phyloP scores from a whole-genome alignment of 148 eudicot species.

The Fagopyrum homotropicum region DNA sequence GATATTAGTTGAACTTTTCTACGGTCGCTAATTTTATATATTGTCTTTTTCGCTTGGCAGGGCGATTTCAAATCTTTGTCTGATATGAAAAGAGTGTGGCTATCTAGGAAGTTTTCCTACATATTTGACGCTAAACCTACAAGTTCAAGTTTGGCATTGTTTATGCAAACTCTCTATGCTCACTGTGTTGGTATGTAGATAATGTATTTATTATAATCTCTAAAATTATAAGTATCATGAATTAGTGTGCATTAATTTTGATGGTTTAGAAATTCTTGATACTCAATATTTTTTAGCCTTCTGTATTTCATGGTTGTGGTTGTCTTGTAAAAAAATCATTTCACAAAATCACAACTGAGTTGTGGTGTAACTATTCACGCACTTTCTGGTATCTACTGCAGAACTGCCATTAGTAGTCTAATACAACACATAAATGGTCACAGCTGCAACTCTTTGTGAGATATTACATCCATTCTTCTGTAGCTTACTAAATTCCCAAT shows the following conservation, averaged over 20 bases:
- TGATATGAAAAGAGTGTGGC: constrained; percentile 9
- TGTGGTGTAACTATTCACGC: background rate
- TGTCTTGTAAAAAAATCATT: background rate
- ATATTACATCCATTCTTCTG: background rate
- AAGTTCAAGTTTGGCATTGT: constrained; percentile 5
- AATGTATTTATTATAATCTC: background rate
- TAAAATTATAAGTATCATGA: background rate
- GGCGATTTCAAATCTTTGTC: background rate
- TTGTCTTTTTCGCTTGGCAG: background rate
- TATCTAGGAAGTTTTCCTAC: constrained; percentile 8
- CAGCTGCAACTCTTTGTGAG: background rate
- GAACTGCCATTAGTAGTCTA: background rate
- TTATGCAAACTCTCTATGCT: background rate
- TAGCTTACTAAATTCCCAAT: background rate
- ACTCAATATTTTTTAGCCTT: background rate
- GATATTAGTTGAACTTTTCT: background rate
- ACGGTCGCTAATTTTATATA: background rate
- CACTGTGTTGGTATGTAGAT: constrained; percentile 8
- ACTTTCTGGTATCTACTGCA: background rate
- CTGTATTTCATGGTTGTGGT: background rate
- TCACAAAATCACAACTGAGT: background rate
- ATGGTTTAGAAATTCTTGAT: background rate
- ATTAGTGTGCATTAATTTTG: background rate
- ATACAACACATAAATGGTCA: background rate
- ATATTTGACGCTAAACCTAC: constrained; percentile 3